These are phyloP conservation scores for Camelina sativa DNA, from an alignment of 345 rosid genomes.

Conservation along the genomic window DNA sequence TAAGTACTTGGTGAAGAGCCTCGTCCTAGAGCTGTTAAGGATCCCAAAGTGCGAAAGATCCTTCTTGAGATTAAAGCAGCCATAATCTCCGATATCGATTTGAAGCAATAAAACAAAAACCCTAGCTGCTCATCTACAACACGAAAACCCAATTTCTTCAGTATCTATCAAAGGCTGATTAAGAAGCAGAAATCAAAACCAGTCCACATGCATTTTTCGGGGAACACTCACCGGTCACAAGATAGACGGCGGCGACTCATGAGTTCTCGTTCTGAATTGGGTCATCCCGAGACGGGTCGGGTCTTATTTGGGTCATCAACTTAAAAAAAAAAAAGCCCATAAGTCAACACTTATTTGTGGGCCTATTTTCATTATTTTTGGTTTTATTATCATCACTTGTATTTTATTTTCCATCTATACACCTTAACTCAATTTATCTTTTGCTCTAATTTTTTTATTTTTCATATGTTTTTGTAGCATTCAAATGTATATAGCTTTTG, in stretches of 20 bases:
- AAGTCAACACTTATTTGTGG: too few species aligned
- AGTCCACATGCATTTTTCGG: neutral
- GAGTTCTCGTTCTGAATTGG: too few species aligned
- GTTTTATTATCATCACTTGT: too few species aligned
- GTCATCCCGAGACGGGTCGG: constrained; percentile 19
- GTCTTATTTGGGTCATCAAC: constrained; percentile 17
- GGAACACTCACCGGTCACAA: constrained; percentile 25
- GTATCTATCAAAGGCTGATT: neutral
- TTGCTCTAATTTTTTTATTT: too few species aligned
- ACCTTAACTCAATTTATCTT: too few species aligned
- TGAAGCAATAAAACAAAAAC: neutral
- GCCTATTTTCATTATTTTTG: too few species aligned
- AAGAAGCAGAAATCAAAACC: too few species aligned
- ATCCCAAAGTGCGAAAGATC: constrained; percentile 46
- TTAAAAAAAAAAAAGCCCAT: too few species aligned
- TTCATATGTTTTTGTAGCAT: too few species aligned
- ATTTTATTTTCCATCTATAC: too few species aligned
- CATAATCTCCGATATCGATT: constrained; percentile 41
- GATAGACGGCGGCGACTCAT: constrained; percentile 28
- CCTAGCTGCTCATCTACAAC: constrained; percentile 39
- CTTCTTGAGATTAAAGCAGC: constrained; percentile 52
- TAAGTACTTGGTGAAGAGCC: constrained; percentile 6
- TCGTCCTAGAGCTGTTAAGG: constrained; percentile 40
- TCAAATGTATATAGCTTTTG: too few species aligned
- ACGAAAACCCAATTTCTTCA: constrained; percentile 12